Base-by-base conservation (phyloP, 139 green algal species). In the Haematococcus lacustris region DNA sequence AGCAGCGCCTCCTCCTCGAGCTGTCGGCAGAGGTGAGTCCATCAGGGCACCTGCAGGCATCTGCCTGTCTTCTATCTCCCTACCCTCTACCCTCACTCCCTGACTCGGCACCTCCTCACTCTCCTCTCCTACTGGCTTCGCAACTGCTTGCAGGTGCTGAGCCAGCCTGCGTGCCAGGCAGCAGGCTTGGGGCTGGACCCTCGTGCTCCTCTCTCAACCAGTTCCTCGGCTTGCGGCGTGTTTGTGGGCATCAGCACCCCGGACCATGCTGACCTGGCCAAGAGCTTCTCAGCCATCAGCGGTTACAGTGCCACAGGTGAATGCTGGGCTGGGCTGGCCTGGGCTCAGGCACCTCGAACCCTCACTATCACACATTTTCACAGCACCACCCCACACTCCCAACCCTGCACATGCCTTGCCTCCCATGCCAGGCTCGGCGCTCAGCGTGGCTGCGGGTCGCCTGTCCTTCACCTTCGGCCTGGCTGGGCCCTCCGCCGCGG, bases 1-100 rank as follows among this genome's bases (percentile, higher is more conserved):
- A 97, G 80, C 92, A 97, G 79, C 80, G 92, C 26, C 73, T 96
- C 72, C 80, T 97, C 53, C 65, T 97, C 59, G 85, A 96, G 80
- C 71, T 84, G 33, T 61, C 69, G 2, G 61, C 68, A 3, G 62
- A 77, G 76, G 73, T 86, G 71, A 37, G 68, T 39, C 32, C 38
- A 71, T 21, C 33, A 38, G 1, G 47, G 75, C 25, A 66, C 17
- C 6, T 30, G 59, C n/a, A n/a, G n/a, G n/a, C n/a, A n/a, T n/a
- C n/a, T n/a, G n/a, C n/a, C n/a, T n/a, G n/a, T n/a, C n/a, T n/a
- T n/a, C n/a, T n/a, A n/a, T n/a, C n/a, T n/a, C n/a, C n/a, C n/a
- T n/a, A n/a, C n/a, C n/a, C n/a, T n/a, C n/a, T n/a, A n/a, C n/a
- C n/a, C n/a, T n/a, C n/a, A n/a, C n/a, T n/a, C n/a, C n/a, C n/a